These are phyloP conservation scores for Arthrinium phaeospermum DNA, from an alignment of 2,329 filamentous ascomycete genomes.

Conservation along the genomic window DNA sequence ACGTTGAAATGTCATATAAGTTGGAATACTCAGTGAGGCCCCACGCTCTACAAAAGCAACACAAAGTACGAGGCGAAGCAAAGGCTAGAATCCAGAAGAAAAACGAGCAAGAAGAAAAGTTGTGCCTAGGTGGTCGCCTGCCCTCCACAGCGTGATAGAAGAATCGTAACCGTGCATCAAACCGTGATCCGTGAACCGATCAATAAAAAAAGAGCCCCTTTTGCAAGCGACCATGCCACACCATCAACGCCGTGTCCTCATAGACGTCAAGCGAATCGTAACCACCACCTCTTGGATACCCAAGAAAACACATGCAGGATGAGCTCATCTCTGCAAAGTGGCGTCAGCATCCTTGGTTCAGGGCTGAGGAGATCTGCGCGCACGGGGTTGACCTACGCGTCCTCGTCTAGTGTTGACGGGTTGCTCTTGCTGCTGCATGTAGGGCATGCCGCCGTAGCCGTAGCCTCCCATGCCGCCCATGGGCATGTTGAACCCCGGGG, in stretches of 20 bases:
- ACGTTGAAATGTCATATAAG: constrained; percentile 13
- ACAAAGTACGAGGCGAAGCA: not conserved
- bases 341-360: constrained; percentile 17
- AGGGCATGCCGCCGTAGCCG: constrained; percentile 52
- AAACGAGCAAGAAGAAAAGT: not conserved
- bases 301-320: constrained; percentile 4
- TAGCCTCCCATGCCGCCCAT: constrained; percentile 39
- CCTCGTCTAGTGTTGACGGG: constrained; percentile 62
- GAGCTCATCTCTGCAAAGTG: constrained; percentile 14
- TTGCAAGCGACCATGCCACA: constrained; percentile 12
- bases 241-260: constrained; percentile 14
- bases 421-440: constrained; percentile 56
- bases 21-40: not conserved
- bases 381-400: constrained; percentile 56
- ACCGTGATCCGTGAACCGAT: constrained; percentile 17
- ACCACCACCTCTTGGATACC: constrained; percentile 5
- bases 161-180: constrained; percentile 20
- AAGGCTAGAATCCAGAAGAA: constrained; percentile 18
- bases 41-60: constrained; percentile 10
- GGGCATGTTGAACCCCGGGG: constrained; percentile 40
- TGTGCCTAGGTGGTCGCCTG: constrained; percentile 18
- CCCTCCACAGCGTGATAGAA: constrained; percentile 9
- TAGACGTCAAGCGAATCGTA: not conserved
- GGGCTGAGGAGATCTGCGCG: constrained; percentile 40
- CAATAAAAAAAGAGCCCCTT: constrained; percentile 5